phyloP scores from a whole-genome alignment of 2,329 filamentous ascomycete species.

The Monilinia fructicola region DNA sequence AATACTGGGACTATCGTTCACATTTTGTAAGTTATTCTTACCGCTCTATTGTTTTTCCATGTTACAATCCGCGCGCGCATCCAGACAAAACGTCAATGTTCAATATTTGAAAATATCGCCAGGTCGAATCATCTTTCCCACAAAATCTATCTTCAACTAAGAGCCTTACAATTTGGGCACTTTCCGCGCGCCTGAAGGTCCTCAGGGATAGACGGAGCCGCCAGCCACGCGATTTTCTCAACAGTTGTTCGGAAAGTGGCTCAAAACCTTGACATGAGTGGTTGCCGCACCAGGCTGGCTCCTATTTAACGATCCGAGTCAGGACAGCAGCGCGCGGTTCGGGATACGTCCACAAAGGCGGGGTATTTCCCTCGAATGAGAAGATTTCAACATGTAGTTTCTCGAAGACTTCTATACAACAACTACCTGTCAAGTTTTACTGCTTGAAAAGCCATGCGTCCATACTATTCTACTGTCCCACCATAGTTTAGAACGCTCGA shows the following conservation, averaged over 20 bases:
- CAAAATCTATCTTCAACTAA: conserved; percentile 22
- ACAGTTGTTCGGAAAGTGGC: conserved; percentile 33
- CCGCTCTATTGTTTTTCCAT: not conserved
- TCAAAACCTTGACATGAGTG: conserved; percentile 34
- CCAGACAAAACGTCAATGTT: not conserved
- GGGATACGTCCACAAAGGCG: not conserved
- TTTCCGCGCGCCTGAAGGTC: conserved; percentile 35
- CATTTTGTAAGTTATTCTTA: conserved; percentile 18
- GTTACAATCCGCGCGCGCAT: conserved; percentile 15
- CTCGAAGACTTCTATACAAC: conserved; percentile 20
- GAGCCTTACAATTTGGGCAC: conserved; percentile 24
- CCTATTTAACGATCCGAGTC: conserved; percentile 4
- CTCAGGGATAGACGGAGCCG: conserved; percentile 28
- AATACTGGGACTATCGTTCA: not conserved
- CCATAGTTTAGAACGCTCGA: not conserved
- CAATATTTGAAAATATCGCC: conserved; percentile 7
- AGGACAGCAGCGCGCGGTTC: conserved; percentile 22
- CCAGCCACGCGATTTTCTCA: conserved; percentile 30
- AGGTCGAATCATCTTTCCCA: conserved; percentile 15
- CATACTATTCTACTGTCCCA: too few relatives aligned
- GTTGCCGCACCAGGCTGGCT: conserved; percentile 26
- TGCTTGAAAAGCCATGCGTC: not conserved
- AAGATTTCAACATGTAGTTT: conserved; percentile 12
- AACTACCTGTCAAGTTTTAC: not conserved
- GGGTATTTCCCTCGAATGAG: conserved; percentile 4